phyloP scores from a whole-genome alignment of 345 rosid species.

The Angophora floribunda region DNA sequence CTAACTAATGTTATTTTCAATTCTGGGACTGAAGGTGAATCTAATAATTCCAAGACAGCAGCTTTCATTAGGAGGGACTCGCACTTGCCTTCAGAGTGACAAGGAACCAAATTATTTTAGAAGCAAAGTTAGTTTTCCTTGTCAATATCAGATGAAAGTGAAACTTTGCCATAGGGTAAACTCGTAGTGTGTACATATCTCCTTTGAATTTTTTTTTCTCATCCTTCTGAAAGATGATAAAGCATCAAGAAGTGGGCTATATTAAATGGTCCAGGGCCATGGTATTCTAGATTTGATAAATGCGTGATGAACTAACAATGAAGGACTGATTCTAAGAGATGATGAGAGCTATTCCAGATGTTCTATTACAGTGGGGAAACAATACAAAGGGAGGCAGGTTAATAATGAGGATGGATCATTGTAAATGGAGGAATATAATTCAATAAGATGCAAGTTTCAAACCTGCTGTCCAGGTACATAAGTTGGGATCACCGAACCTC shows the following conservation, averaged over 20 bases:
- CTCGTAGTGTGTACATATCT: neutral
- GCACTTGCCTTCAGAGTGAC: neutral
- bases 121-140: neutral
- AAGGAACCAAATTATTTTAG: neutral
- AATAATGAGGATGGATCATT: neutral
- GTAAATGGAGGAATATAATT: neutral
- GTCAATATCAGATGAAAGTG: neutral
- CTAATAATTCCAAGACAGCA: neutral
- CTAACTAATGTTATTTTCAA: neutral
- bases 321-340: neutral
- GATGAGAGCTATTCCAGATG: neutral
- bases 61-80: neutral
- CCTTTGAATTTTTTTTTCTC: neutral
- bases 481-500: constrained; percentile 85
- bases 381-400: neutral
- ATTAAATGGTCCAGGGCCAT: neutral
- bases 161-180: neutral
- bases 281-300: neutral
- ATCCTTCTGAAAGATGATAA: neutral
- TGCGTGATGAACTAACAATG: neutral
- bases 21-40: neutral
- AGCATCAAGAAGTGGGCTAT: neutral
- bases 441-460: neutral
- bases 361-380: neutral
- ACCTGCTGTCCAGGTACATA: constrained; percentile 87